Base-by-base conservation (phyloP, 257 asterid species). In the Scutellaria barbata region DNA sequence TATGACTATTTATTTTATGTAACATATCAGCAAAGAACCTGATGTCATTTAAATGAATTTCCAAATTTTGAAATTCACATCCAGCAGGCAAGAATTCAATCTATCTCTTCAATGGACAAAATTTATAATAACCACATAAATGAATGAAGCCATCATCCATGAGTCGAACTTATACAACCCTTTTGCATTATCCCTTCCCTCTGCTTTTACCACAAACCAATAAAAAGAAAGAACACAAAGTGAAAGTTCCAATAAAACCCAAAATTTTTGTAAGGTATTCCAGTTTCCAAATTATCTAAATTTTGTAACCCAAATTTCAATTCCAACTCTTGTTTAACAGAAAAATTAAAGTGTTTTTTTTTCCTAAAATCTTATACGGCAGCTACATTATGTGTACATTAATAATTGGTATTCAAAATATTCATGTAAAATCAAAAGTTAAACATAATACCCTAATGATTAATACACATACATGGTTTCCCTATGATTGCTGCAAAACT, bases 21-120 rank as follows among this genome's bases (percentile, higher is more conserved):
- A 51, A 5, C 10, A 51, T 20, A 43, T 2, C 35, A n/a, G 12
- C 20, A 63, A 63, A 63, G 16, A 46, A 64, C 69, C 22, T 10
- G 45, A 63, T 12, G 57, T 7, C 58, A 47, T 46, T 8, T 25
- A 25, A 46, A 47, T 30, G 22, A 45, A 8, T 13, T 66, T 41
- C 22, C 60, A 48, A 10, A 30, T 40, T 30, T 35, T 13, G 50
- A 12, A 40, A 12, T 17, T 7, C 9, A 47, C 43, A 48, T 60
- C 11, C n/a, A 65, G 52, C 7, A 45, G 25, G 57, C 43, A 65
- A 13, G 41, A 25, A 39, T n/a, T 46, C 71, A 61, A 30, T 48
- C 18, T 5, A 11, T 25, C 53, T 62, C 37, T 41, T 62, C 53
- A 10, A 17, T 41, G 41, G 41, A 18, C 14, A n/a, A 17, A 42